Conservation (phyloP, 1,284 basidiomycete species). For the Paramarasmius palmivorus region DNA sequence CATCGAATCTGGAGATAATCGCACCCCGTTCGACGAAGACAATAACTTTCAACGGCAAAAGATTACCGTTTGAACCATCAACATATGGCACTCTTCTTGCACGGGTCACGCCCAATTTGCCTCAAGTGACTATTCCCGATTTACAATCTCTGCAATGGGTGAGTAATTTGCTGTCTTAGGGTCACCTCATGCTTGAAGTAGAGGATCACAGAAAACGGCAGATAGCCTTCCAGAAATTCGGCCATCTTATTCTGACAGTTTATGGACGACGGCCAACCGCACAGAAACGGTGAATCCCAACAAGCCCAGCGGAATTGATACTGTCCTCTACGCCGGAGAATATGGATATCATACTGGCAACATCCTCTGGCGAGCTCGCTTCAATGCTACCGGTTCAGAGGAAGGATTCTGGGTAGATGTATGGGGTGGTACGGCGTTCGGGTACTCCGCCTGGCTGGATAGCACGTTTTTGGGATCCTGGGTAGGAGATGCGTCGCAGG, state of each 20-base stretch:
- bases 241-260: slow-evolving; percentile 32
- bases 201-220: slow-evolving; percentile 31
- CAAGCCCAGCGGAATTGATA: slow-evolving; percentile 29
- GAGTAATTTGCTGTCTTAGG: slow-evolving; percentile 5
- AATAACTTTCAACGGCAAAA: slow-evolving; percentile 41
- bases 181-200: not conserved
- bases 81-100: slow-evolving; percentile 38
- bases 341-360: slow-evolving; percentile 60
- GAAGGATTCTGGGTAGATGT: slow-evolving; percentile 40
- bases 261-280: slow-evolving; percentile 39
- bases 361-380: slow-evolving; percentile 53
- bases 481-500: slow-evolving; percentile 37
- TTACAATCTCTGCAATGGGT: slow-evolving; percentile 37
- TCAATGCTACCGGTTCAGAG: slow-evolving; percentile 41
- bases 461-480: slow-evolving; percentile 48
- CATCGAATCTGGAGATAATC: slow-evolving; percentile 44
- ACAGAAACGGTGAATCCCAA: slow-evolving; percentile 39
- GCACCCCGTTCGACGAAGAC: slow-evolving; percentile 35
- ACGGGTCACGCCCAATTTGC: slow-evolving; percentile 27
- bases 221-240: slow-evolving; percentile 38
- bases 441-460: slow-evolving; percentile 51
- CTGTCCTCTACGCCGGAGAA: slow-evolving; percentile 49
- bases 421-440: slow-evolving; percentile 48
- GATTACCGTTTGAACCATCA: slow-evolving; percentile 32
- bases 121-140: slow-evolving; percentile 32